Evolutionary conservation across 108 stramenopile species (phyloP), one percentile per base, ranked within the genome.

Genomic region (Cyclotella sp.): DNA sequence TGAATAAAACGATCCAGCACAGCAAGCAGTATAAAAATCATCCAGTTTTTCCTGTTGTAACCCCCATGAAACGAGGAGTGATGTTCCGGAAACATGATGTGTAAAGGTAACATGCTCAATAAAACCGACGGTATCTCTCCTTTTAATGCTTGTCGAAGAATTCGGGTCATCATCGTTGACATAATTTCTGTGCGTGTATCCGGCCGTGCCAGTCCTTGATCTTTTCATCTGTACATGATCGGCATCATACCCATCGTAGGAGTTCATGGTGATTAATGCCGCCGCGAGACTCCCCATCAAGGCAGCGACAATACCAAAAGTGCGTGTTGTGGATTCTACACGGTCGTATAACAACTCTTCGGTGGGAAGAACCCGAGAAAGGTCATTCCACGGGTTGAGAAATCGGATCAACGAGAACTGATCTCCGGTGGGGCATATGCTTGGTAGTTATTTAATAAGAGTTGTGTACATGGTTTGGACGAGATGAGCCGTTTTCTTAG

Each of bases 251-350:
- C 72, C 75, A 58, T 73, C 81, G 42, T 75, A 71, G n/a, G 75
- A 58, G 55, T 64, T 82, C 10, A 82, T 46, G 1, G 81, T 76
- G 9, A 82, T 30, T 28, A 76, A 45, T 30, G 69, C 75, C 3
- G 81, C 81, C 0, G 75, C 61, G 21, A 82, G 22, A 22, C 69
- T 71, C 18, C 81, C 75, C 75, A 82, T 82, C 6, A 82, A 34
- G n/a, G 72, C 81, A 0, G 81, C 68, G 14, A 82, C 81, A 15
- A 82, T 76, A 15, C 81, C 81, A 58, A 82, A 82, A 0, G 81
- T 82, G n/a, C 81, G 44, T 16, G 81, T 64, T 19, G 75, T 76
- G 70, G 53, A 62, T 65, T 82, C 81, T 2, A 82, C 81, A 44
- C 69, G 75, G 9, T 82, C 69, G 29, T 45, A 19, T 22, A 82